Evolutionary conservation across 2,329 filamentous ascomycete genomes (phyloP).

Genomic region (Cladosporium sphaerospermum): DNA sequence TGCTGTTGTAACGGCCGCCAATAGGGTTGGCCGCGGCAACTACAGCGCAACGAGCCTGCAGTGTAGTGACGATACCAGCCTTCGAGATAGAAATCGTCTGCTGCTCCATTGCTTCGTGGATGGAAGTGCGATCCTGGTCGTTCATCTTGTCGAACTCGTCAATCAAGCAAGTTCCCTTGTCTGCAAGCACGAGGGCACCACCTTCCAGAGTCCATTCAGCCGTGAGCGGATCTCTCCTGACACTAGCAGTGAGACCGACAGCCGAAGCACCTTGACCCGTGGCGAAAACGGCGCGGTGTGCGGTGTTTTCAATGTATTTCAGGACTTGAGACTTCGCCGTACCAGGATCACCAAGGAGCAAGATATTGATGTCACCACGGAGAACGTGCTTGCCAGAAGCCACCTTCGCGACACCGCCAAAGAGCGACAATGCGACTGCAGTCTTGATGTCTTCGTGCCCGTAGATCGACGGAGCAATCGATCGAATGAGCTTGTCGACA

Average conservation of each 20-base stretch:
- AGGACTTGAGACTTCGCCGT: constrained; percentile 97
- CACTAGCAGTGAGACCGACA: constrained; percentile 93
- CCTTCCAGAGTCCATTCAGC: constrained; percentile 97
- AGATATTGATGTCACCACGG: constrained; percentile 94
- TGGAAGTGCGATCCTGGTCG: constrained; percentile 94
- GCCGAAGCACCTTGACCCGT: constrained; percentile 96
- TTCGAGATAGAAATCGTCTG: constrained; percentile 99
- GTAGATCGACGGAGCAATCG: constrained; percentile 95
- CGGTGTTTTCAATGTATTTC: constrained; percentile 97
- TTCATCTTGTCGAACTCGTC: constrained; percentile 99
- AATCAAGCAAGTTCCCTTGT: constrained; percentile 90
- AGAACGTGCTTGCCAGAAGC: constrained; percentile 86
- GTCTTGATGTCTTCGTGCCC: constrained; percentile 97
- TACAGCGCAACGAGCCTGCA: constrained; percentile 92
- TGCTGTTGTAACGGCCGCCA: constrained; percentile 92
- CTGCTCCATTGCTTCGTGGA: constrained; percentile 99
- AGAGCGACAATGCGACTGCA: constrained; percentile 85
- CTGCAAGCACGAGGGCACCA: constrained; percentile 87
- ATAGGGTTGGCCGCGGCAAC: constrained; percentile 96
- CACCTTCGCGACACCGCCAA: constrained; percentile 87
- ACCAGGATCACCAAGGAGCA: constrained; percentile 92
- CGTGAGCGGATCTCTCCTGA: constrained; percentile 89
- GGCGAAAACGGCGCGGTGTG: constrained; percentile 92
- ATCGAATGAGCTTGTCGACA: constrained; percentile 84
- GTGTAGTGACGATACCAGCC: constrained; percentile 92